These are phyloP conservation scores for Talaromyces sp. DNA, from an alignment of 2,329 filamentous ascomycete genomes.

Conservation along the genomic window DNA sequence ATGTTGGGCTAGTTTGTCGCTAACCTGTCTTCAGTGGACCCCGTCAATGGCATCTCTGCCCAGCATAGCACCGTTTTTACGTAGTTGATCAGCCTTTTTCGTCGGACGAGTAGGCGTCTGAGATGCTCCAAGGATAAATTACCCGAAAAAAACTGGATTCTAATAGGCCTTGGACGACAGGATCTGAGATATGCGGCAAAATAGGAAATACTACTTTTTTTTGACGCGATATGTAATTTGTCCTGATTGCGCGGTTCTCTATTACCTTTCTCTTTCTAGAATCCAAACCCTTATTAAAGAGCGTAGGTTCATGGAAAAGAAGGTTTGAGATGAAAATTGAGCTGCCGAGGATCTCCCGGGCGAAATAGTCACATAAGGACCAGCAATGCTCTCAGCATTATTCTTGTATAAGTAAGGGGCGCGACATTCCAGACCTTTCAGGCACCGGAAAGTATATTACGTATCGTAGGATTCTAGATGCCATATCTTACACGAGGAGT, in stretches of 20 bases:
- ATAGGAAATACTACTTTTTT: background rate
- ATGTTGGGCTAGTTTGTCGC: background rate
- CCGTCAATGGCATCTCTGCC: background rate
- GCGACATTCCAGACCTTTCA: background rate
- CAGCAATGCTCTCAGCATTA: background rate
- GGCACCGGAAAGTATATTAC: background rate
- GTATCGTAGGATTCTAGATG: background rate
- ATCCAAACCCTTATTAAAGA: background rate
- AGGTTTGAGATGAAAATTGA: background rate
- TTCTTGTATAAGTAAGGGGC: background rate
- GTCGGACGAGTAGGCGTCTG: background rate
- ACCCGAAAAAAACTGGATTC: background rate
- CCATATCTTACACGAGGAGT: background rate
- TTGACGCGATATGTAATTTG: background rate
- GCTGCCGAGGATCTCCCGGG: background rate
- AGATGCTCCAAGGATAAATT: background rate
- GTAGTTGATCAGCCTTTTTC: background rate
- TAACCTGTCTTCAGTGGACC: background rate
- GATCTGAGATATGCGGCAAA: background rate
- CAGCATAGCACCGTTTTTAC: background rate
- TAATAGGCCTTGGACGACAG: slow-evolving; percentile 1
- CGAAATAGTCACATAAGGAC: background rate
- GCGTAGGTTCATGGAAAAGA: background rate
- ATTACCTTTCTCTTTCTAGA: background rate
- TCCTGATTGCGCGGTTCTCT: background rate